Base-by-base conservation (phyloP, 441 rosid genomes). In the Corymbia calophylla region DNA sequence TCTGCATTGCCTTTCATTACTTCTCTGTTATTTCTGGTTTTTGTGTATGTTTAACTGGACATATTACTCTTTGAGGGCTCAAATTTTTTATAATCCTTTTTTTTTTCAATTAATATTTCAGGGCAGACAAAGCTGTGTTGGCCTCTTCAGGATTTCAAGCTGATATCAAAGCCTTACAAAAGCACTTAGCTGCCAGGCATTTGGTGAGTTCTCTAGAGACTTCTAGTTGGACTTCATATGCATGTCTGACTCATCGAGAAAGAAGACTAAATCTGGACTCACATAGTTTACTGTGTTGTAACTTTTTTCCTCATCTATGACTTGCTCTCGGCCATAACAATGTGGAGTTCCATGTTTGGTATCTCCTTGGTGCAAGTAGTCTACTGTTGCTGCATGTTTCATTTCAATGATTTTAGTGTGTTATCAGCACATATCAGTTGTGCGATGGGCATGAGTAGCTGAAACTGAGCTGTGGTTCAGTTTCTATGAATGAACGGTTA, bases 81-180 rank as follows among this genome's bases (percentile, higher is more conserved):
- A 4, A 35, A 29, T 81, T 58, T 18, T 77, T 44, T n/a, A 23
- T 14, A 8, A 23, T 77, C 51, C 51, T 25, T 25, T 39, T 32
- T 86, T 91, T 87, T 29, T 68, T 85, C 77, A 82, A 21, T 3
- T 18, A 48, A 60, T 90, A 53, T 88, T 58, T 88, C 96, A 97
- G 99, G 92, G 99, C 99, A 5, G 97, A 98, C 88, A 97, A 95
- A 88, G 91, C 94, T 91, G 94, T 97, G 18, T 92, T 98, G 96
- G 98, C 99, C 89, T 97, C 99, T 86, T 98, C 99, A n/a, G 99
- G 99, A 10, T 98, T 98, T 92, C 99, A 96, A 91, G 99, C 99
- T 88, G 99, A 98, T 93, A 98, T 97, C 64, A 97, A 94, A 91
- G 99, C 99, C 60, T 92, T 98, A 80, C 99, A 98, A 89, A 98